Conservation (phyloP, 768 basidiomycete species). For the Kwoniella botswanensis region DNA sequence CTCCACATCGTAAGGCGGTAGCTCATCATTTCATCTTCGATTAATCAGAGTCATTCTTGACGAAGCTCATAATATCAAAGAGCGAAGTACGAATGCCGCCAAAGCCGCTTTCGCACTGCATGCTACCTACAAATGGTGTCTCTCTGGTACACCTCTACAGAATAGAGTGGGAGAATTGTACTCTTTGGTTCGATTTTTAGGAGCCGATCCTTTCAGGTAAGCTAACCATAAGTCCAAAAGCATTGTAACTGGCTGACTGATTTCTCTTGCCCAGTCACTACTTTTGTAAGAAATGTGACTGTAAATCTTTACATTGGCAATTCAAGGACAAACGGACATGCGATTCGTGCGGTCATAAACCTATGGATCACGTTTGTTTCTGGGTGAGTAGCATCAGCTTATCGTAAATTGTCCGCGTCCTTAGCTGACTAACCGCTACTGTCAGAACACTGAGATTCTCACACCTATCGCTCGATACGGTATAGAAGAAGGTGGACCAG, state of each 20-base stretch:
- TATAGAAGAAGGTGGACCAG: slow-evolving; percentile 70
- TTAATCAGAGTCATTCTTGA: slow-evolving; percentile 66
- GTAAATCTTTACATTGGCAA: slow-evolving; percentile 93
- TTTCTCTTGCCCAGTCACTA: slow-evolving; percentile 46
- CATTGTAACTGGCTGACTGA: slow-evolving; percentile 1
- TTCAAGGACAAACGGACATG: slow-evolving; percentile 82
- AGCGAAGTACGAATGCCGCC: slow-evolving; percentile 89
- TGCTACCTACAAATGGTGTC: slow-evolving; percentile 85
- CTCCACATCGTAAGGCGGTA: no score
- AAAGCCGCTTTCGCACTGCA: slow-evolving; percentile 93
- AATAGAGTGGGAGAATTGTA: slow-evolving; percentile 99
- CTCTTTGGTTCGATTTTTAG: slow-evolving; percentile 83
- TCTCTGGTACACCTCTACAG: slow-evolving; percentile 94
- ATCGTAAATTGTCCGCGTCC: no score
- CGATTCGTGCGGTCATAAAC: slow-evolving; percentile 65
- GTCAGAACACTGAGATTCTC: slow-evolving; percentile 84
- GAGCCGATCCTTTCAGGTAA: slow-evolving; percentile 69
- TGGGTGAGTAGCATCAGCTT: slow-evolving; percentile 60
- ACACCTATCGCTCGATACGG: slow-evolving; percentile 91
- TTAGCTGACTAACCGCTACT: neutral
- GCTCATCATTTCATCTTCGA: neutral
- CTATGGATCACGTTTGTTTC: slow-evolving; percentile 74
- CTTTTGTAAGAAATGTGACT: slow-evolving; percentile 76
- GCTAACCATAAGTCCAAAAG: neutral
- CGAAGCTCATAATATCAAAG: slow-evolving; percentile 98